Evolutionary conservation across 176 grass and related monocot genomes (phyloP), one percentile per base, ranked within the genome.

Genomic region (Guadua angustifolia): DNA sequence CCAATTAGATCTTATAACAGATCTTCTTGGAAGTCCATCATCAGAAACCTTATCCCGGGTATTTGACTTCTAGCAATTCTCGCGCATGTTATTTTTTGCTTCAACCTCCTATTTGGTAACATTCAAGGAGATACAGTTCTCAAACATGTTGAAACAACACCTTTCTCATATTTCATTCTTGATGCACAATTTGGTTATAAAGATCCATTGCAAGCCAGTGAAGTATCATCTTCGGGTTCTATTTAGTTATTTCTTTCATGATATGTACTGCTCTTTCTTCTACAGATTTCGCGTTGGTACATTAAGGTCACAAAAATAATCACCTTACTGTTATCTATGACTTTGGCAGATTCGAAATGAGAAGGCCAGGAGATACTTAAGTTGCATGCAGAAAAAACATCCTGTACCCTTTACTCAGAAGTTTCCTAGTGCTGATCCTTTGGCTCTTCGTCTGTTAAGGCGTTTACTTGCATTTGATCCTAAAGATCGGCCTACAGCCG

Each of bases 381-480:
- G 81, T 51, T 85, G 29, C 80, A 99, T 95, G 96, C 81, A 91
- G 5, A 95, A 95, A 77, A 95, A 99, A 73, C 58, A 89, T 43
- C 83, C 78, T 22, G 81, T 95, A 19, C 88, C 93, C 29, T 95
- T 99, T 56, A 79, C 83, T 56, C 93, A 92, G 21, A 99, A 95
- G 52, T 99, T 99, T 81, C 88, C 63, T 85, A 83, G 80, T 52
- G 75, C 81, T 24, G 96, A 99, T 92, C 91, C 91, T 53, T 87
- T 92, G 88, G 96, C 93, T 68, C 83, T 99, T 60, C 78, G 18
- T 67, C 83, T 99, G 29, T 93, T 99, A 18, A 86, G 92, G 71
- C 83, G 86, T 40, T 85, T 99, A 83, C 91, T 99, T 79, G 91
- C 96, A 73, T 99, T 99, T 86, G 93, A 99, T 92, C 91, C 96